Conservation (phyloP, 2,329 filamentous ascomycete species). For the Whalleya microplaca region DNA sequence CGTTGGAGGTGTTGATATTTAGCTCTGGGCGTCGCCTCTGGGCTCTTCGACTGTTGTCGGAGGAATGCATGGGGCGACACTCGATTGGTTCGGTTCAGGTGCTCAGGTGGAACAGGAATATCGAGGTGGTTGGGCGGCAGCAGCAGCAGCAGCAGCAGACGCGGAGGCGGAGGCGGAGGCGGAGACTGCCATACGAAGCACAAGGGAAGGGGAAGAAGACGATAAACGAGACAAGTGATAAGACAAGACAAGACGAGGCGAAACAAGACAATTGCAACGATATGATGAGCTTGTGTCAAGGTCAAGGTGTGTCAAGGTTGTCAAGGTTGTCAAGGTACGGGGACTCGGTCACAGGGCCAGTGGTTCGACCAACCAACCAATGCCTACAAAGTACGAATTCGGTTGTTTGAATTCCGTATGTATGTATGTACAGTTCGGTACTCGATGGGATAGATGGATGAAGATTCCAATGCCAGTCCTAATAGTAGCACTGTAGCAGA, state of each 20-base stretch:
- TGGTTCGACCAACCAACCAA: too few relatives aligned
- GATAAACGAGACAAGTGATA: background rate
- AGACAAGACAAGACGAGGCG: constrained; percentile 1
- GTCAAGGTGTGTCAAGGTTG: too few relatives aligned
- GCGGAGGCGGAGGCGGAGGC: constrained; percentile 24
- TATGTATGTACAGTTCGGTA: background rate
- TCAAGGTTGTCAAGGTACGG: too few relatives aligned
- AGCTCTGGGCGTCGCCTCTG: constrained; percentile 42
- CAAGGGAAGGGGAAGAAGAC: constrained; percentile 1
- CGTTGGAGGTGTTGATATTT: constrained; percentile 40
- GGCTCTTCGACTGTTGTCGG: constrained; percentile 32
- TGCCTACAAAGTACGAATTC: too few relatives aligned
- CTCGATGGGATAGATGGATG: background rate
- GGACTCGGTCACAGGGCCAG: too few relatives aligned
- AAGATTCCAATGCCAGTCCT: background rate
- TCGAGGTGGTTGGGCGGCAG: constrained; percentile 26
- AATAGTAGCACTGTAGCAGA: too few relatives aligned
- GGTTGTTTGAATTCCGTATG: too few relatives aligned
- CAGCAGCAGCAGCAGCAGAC: too few relatives aligned
- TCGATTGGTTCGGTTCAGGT: constrained; percentile 9
- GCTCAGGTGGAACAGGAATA: constrained; percentile 24
- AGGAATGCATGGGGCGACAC: constrained; percentile 32
- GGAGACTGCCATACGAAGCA: constrained; percentile 31
- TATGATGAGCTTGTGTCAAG: too few relatives aligned
- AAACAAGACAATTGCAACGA: too few relatives aligned